Evolutionary conservation across 2,329 filamentous ascomycete species (phyloP), one percentile per base, ranked within the genome.

Genomic region (Aspergillus pseudoglaucus): DNA sequence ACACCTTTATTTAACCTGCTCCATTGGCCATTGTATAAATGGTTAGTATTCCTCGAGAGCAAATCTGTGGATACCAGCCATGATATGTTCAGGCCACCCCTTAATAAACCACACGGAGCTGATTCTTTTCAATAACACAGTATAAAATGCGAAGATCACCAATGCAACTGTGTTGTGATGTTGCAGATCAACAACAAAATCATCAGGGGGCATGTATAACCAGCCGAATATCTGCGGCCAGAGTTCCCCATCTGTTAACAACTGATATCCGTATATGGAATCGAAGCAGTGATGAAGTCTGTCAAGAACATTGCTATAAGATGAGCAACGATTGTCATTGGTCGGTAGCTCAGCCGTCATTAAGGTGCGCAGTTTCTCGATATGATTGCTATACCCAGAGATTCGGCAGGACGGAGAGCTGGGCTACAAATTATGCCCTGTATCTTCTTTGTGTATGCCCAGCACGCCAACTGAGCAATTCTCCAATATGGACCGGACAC

Each of bases 1-100:
- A 12, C 25, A 9, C 3, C 9, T 27, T 27, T 4, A 27, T 27
- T 38, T 22, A 17, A 40, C 10, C 38, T 40, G 38, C 20, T 14
- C 17, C 20, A 50, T 35, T 0, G 47, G 45, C 45, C 50, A 52
- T 10, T 41, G 45, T 9, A 50, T 15, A 35, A 32, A 46, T 10
- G 7, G 30, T 14, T 6, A 15, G 27, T 47, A 40, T 3, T 23
- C 37, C 1, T 18, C 18, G n/a, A 51, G 45, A 12, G 53, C 40
- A n/a, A 45, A 25, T 10, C 3, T 4, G 6, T 25, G 41, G 3
- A 53, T 44, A 0, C 50, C 52, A 7, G 1, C 3, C 3, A 56
- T 10, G 15, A 56, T 53, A 48, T 56, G 53, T 7, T 41, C 18
- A 1, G 53, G 45, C 52, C 53, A 56, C 1, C 32, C 33, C 7